Base-by-base conservation (phyloP, 441 rosid genomes). In the Corymbia calophylla region DNA sequence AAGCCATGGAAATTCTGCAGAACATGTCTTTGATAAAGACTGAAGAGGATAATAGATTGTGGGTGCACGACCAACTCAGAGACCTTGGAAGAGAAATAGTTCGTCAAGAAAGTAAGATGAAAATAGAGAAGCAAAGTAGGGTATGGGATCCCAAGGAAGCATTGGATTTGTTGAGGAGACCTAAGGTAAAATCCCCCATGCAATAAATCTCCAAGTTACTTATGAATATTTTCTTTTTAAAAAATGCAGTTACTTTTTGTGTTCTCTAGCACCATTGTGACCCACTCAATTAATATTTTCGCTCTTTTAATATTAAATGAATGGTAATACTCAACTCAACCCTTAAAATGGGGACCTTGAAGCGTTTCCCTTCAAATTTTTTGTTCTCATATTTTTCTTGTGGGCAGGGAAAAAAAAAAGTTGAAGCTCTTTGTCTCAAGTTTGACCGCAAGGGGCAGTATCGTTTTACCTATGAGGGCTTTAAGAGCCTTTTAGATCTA, bases 11-110 rank as follows among this genome's bases (percentile, higher is more conserved):
- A 0, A n/a, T 12, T 44, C 0, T 77, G 10, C 1, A 39, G 3
- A 12, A 12, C 10, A 21, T 6, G n/a, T 77, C 84, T 21, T 77
- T 77, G 51, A 44, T 77, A 3, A 77, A 77, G 51, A 77, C 44
- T 44, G 0, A 7, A 1, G 0, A 12, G 6, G 0, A 0, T 77
- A 77, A 77, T 12, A 0, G 0, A 77, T 51, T 77, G 0, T 44
- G n/a, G 84, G 44, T 77, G 51, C 51, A 77, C 0, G 84, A 44
- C 0, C 84, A 12, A 23, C 1, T 77, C 9, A 44, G 84, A 44
- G 84, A 44, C 0, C 18, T 77, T 1, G 84, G 84, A 77, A 77
- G 84, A 12, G 51, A 39, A 77, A 23, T 77, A 2, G n/a, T 23
- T 44, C 1, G 0, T 44, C 0, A 7, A 77, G 0, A 39, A 21